Base-by-base conservation (phyloP, 768 basidiomycete species). In the Suillus clintonianus region DNA sequence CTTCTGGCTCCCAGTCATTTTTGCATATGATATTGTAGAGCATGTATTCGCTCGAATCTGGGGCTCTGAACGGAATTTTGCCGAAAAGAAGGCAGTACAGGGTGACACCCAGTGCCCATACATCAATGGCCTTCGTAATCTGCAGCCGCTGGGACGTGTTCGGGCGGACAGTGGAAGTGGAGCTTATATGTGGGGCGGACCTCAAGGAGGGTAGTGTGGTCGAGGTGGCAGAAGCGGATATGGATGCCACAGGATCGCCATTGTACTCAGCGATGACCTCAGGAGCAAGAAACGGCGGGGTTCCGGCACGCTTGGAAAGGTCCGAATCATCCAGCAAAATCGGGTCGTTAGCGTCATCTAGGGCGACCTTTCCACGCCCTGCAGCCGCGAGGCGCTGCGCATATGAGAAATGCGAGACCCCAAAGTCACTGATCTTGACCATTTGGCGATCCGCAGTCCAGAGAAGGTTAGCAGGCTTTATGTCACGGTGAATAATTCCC, bases 401-500 rank as follows among this genome's bases (percentile, higher is more conserved):
- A 69, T 94, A 91, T 5, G 94, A 97, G 77, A 97, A 95, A 74
- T 97, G 94, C 17, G 97, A 96, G 59, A 97, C 95, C 59, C 97
- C 97, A 76, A 99, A 99, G 78, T 99, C 97, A 32, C 91, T 94
- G 65, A 99, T 99, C 78, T 99, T 99, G 78, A 99, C 96, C 63
- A 86, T 86, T 64, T 86, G 86, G 60, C 92, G 89, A 79, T 97
- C 92, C 32, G 84, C 83, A 3, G 91, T 91, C 89, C 93, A 95
- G 34, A 99, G 84, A 27, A 99, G 87, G 77, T 99, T 99, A 53
- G 95, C 94, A 32, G 97, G 97, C 74, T 99, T 99, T 81, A 99
- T 99, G 79, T 99, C 97, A 62, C 97, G 93, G 78, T 99, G 97
- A 57, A 99, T 98, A 76, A 99, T 99, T 27, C 97, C 97, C 72